Evolutionary conservation across 257 asterid species (phyloP).

Genomic region (Przewalskia tangutica): DNA sequence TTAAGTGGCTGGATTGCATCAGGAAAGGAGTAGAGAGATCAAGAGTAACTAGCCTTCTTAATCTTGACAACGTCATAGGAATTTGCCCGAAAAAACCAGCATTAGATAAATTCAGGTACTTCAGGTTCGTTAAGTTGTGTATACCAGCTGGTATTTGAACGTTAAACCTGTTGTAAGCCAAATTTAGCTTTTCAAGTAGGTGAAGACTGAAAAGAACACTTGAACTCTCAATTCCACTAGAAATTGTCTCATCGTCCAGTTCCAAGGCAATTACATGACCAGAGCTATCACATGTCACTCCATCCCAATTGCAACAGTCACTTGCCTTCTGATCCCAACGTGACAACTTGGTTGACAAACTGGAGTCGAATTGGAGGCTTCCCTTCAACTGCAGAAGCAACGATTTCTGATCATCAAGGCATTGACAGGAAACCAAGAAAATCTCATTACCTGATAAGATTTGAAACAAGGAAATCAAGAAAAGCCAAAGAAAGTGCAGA

Average conservation of each 20-base stretch:
- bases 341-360: constrained; percentile 26
- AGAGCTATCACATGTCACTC: not conserved
- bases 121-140: not conserved
- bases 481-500: constrained; percentile 26
- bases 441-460: not conserved
- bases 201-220: constrained; percentile 13
- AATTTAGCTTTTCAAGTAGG: constrained; percentile 7
- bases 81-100: constrained; percentile 3
- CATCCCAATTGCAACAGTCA: not conserved
- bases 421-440: constrained; percentile 20
- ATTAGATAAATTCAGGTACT: constrained; percentile 6
- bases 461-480: constrained; percentile 22
- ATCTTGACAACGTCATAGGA: constrained; percentile 2
- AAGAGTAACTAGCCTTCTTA: constrained; percentile 9
- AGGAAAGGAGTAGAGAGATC: constrained; percentile 1
- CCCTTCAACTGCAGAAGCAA: constrained; percentile 30
- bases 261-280: not conserved
- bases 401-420: constrained; percentile 31
- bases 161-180: too few relatives aligned
- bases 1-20: not conserved
- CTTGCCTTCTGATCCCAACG: constrained; percentile 3
- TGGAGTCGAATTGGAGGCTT: constrained; percentile 5
- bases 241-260: not conserved
- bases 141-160: constrained; percentile 11
- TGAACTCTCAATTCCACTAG: not conserved